Evolutionary conservation across 495 filamentous ascomycete genomes (phyloP).

Genomic region (Thermothielavioides terrestris): DNA sequence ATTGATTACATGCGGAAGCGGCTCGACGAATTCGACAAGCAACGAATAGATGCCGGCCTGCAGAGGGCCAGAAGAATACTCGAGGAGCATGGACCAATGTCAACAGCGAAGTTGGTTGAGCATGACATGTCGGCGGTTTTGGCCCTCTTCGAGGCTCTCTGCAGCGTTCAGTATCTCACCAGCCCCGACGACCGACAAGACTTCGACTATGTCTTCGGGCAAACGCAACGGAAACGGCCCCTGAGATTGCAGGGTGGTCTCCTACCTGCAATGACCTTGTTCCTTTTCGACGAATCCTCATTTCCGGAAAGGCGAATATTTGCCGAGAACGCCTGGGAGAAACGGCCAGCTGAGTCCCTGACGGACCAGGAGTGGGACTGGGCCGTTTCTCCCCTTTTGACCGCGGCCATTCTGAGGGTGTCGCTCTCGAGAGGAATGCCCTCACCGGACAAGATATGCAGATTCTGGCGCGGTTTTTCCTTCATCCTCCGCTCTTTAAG

Average conservation of each 20-base stretch:
- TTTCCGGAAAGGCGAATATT: conserved; percentile 48
- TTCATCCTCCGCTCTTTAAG: conserved; percentile 61
- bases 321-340: conserved; percentile 59
- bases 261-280: conserved; percentile 68
- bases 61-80: conserved; percentile 30
- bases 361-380: conserved; percentile 69
- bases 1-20: conserved; percentile 29
- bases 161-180: conserved; percentile 40
- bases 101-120: conserved; percentile 21
- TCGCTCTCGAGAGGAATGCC: conserved; percentile 11
- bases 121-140: conserved; percentile 32
- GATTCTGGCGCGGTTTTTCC: conserved; percentile 68
- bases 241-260: conserved; percentile 60
- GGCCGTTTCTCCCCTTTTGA: conserved; percentile 62
- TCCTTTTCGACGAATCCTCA: conserved; percentile 58
- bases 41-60: conserved; percentile 30
- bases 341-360: conserved; percentile 44
- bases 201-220: conserved; percentile 70
- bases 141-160: conserved; percentile 46
- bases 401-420: conserved; percentile 28
- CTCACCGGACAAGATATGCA: conserved; percentile 35
- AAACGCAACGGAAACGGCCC: conserved; percentile 62
- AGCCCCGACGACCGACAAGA: conserved; percentile 32
- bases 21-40: conserved; percentile 39
- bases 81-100: conserved; percentile 27